Conservation (phyloP, 768 basidiomycete genomes). For the Suillus decipiens region DNA sequence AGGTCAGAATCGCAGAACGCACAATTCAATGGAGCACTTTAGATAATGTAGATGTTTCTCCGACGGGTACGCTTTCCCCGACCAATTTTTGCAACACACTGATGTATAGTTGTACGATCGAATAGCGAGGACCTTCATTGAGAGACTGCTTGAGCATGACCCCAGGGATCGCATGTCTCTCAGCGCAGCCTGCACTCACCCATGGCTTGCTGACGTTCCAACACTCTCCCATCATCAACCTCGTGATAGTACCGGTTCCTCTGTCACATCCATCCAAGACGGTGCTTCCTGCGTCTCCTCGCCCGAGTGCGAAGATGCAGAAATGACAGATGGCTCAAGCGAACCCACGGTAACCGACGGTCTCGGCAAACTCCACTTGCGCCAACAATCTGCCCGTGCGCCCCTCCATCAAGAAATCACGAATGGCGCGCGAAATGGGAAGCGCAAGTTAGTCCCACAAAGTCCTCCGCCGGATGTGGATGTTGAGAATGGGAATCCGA, state of each 20-base stretch:
- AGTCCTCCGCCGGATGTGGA: constrained; percentile 26
- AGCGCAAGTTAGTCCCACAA: constrained; percentile 39
- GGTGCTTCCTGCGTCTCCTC: constrained; percentile 6
- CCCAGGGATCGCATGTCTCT: constrained; percentile 74
- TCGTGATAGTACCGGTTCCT: constrained; percentile 18
- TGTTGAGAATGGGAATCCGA: constrained; percentile 19
- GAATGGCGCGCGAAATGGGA: constrained; percentile 32
- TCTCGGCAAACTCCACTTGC: constrained; percentile 36
- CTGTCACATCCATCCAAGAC: constrained; percentile 25
- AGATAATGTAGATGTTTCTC: constrained; percentile 37
- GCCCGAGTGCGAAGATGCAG: constrained; percentile 15
- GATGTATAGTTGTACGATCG: constrained; percentile 32
- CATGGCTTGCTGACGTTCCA: constrained; percentile 59
- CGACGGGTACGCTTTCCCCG: constrained; percentile 43
- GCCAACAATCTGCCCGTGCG: constrained; percentile 21
- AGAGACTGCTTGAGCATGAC: constrained; percentile 60
- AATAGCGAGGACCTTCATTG: constrained; percentile 68
- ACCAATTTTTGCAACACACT: constrained; percentile 3
- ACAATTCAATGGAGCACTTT: constrained; percentile 64
- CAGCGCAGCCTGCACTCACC: constrained; percentile 64
- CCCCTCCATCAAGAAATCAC: constrained; percentile 33
- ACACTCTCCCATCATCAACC: not conserved
- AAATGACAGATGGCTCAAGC: constrained; percentile 17
- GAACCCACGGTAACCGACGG: constrained; percentile 34
- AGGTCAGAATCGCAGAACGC: constrained; percentile 58